A percentile compares a stretch with the other conserved stretches of the same genome.
Conservation (phyloP, 495 filamentous ascomycete species). For the Talaromyces thailandensis region DNA sequence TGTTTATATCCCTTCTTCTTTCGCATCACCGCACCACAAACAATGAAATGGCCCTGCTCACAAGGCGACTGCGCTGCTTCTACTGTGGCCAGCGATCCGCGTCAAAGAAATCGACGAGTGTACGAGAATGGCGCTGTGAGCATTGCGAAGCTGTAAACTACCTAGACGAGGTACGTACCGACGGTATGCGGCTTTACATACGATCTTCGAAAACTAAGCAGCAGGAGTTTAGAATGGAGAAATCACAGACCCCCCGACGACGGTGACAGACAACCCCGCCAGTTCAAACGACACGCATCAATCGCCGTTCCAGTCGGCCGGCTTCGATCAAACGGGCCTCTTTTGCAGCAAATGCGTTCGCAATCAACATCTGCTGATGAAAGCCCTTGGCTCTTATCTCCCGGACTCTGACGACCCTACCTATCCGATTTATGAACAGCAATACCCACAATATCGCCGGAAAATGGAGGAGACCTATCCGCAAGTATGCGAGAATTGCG, state of each 20-base stretch:
- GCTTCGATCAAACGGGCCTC: slow-evolving; percentile 33
- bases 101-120: slow-evolving; percentile 37
- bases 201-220: slow-evolving; percentile 11
- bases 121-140: slow-evolving; percentile 57
- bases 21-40: slow-evolving; percentile 7
- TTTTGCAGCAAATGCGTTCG: slow-evolving; percentile 75
- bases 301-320: slow-evolving; percentile 22
- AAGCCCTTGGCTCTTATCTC: slow-evolving; percentile 59
- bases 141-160: slow-evolving; percentile 77
- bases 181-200: slow-evolving; percentile 1
- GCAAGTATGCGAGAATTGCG: slow-evolving; percentile 71
- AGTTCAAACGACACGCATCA: slow-evolving; percentile 19
- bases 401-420: slow-evolving; percentile 56
- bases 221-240: slow-evolving; percentile 60
- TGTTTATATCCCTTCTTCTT: too few relatives aligned
- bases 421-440: slow-evolving; percentile 47
- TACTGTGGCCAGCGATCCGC: slow-evolving; percentile 61
- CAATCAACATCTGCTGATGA: slow-evolving; percentile 70
- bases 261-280: slow-evolving; percentile 28
- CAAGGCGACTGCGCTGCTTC: slow-evolving; percentile 57
- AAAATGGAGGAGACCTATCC: slow-evolving; percentile 71
- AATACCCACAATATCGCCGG: slow-evolving; percentile 50
- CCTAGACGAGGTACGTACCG: slow-evolving; percentile 50
- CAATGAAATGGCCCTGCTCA: slow-evolving; percentile 39
- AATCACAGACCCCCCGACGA: slow-evolving; percentile 76